These are phyloP conservation scores for Colletotrichum spinosum DNA, from an alignment of 2,329 filamentous ascomycete species.

Conservation along the genomic window DNA sequence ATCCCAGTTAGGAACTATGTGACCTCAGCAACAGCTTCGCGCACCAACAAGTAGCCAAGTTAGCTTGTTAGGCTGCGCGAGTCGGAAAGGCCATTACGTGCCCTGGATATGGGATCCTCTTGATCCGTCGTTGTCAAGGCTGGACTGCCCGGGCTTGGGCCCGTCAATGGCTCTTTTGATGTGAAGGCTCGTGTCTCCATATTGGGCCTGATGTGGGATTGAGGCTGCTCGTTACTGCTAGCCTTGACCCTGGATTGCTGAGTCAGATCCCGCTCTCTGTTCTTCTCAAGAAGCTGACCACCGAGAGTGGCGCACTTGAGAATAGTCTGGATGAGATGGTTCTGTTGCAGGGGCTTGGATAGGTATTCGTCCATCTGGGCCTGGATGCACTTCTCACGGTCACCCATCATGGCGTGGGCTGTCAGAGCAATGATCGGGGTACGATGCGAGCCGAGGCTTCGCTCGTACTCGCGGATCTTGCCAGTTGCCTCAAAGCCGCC, in stretches of 20 bases:
- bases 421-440: slow-evolving; percentile 97
- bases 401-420: slow-evolving; percentile 98
- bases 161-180: slow-evolving; percentile 70
- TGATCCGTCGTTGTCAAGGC: slow-evolving; percentile 69
- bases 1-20: slow-evolving; percentile 40
- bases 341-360: slow-evolving; percentile 95
- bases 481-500: slow-evolving; percentile 97
- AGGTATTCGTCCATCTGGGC: slow-evolving; percentile 99
- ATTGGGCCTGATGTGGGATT: slow-evolving; percentile 53
- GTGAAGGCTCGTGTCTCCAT: slow-evolving; percentile 74
- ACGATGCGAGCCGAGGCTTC: slow-evolving; percentile 80
- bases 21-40: slow-evolving; percentile 37
- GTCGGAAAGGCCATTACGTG: slow-evolving; percentile 57
- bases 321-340: slow-evolving; percentile 97
- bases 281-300: slow-evolving; percentile 83
- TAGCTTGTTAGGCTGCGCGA: slow-evolving; percentile 53
- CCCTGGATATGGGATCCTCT: slow-evolving; percentile 67
- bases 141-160: slow-evolving; percentile 70
- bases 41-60: slow-evolving; percentile 43
- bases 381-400: slow-evolving; percentile 97
- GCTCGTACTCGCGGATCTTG: slow-evolving; percentile 96
- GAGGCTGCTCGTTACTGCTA: slow-evolving; percentile 51
- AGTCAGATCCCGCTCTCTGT: slow-evolving; percentile 69
- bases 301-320: slow-evolving; percentile 95
- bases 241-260: slow-evolving; percentile 63